Conservation (phyloP, 305 asterid genomes). For the Nicotiana rustica region DNA sequence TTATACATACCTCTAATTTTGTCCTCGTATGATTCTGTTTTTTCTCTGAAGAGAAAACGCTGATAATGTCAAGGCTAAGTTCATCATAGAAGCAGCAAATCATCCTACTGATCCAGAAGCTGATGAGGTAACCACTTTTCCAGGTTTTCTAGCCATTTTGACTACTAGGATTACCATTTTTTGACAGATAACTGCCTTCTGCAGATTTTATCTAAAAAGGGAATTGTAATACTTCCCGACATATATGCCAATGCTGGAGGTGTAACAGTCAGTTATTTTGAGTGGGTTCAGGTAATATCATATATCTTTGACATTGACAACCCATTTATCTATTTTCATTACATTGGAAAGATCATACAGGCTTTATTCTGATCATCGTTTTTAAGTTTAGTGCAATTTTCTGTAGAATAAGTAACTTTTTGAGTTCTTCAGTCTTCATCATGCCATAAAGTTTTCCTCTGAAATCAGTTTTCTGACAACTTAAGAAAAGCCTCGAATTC, state of each 20-base stretch:
- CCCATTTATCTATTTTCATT: neutral
- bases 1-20: constrained; percentile 13
- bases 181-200: constrained; percentile 23
- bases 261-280: constrained; percentile 95
- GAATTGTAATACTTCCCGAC: constrained; percentile 84
- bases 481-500: neutral
- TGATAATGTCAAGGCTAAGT: constrained; percentile 71
- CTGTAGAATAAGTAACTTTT: neutral
- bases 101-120: constrained; percentile 98
- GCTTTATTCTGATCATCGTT: neutral
- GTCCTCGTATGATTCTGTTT: constrained; percentile 10
- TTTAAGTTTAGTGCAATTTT: neutral
- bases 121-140: constrained; percentile 68
- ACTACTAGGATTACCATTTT: neutral
- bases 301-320: constrained; percentile 7
- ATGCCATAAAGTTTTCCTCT: neutral
- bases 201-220: constrained; percentile 87
- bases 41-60: constrained; percentile 77
- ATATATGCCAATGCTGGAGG: constrained; percentile 98
- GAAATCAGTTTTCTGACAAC: neutral
- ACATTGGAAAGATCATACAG: neutral
- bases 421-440: neutral
- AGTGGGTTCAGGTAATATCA: constrained; percentile 92
- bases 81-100: constrained; percentile 88
- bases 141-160: constrained; percentile 5